phyloP scores from a whole-genome alignment of 2,329 filamentous ascomycete genomes.

The Xylariaceae sp. region DNA sequence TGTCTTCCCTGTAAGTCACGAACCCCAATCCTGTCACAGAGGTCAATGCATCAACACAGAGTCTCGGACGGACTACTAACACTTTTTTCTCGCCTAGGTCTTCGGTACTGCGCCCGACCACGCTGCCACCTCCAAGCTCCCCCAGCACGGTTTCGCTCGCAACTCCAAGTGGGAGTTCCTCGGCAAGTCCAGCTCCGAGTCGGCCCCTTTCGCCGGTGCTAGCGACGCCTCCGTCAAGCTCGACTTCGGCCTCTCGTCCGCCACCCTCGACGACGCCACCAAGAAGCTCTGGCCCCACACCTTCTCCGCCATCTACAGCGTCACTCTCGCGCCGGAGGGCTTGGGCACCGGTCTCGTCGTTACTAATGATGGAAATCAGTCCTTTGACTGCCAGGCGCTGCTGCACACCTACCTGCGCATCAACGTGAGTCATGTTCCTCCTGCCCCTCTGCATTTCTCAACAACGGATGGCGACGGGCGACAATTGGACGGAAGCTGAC shows the following conservation, averaged over 20 bases:
- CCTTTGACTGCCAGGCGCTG: constrained; percentile 88
- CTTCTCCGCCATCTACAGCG: constrained; percentile 90
- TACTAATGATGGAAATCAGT: constrained; percentile 76
- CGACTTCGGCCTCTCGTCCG: constrained; percentile 83
- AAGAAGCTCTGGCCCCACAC: constrained; percentile 76
- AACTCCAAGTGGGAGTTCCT: constrained; percentile 90
- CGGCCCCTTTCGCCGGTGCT: constrained; percentile 50
- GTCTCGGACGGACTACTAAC: neutral
- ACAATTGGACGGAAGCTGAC: constrained; percentile 2
- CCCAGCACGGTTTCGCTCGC: constrained; percentile 93
- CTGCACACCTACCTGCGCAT: constrained; percentile 87
- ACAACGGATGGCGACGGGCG: neutral
- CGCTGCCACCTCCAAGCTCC: constrained; percentile 71
- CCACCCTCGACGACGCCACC: constrained; percentile 64
- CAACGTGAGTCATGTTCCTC: constrained; percentile 52
- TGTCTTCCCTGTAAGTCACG: constrained; percentile 75
- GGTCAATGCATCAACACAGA: too few relatives aligned
- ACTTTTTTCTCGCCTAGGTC: constrained; percentile 47
- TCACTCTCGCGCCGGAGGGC: constrained; percentile 71
- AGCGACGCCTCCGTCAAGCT: constrained; percentile 76
- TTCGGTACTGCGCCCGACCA: constrained; percentile 80
- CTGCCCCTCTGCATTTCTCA: too few relatives aligned
- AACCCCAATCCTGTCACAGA: neutral
- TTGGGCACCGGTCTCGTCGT: constrained; percentile 81
- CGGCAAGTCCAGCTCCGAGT: constrained; percentile 76